Conservation (phyloP, 179 eudicot species). For the Spergularia azorica region DNA sequence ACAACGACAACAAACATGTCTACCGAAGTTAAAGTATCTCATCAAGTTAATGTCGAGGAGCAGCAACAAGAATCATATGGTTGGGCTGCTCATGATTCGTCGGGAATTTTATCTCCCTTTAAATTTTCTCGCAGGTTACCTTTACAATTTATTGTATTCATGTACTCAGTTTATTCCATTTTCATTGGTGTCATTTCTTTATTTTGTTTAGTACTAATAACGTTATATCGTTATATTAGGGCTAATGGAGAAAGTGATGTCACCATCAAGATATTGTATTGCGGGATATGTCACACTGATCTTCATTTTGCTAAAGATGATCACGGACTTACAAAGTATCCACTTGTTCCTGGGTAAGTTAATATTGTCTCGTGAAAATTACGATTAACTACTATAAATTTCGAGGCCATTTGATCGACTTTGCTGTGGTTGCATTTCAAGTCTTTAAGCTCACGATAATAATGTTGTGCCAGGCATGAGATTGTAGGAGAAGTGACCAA, state of each 20-base stretch:
- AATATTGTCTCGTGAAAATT: neutral
- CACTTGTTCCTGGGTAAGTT: conserved; percentile 53
- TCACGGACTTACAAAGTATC: conserved; percentile 45
- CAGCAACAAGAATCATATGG: conserved; percentile 13
- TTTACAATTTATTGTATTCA: neutral
- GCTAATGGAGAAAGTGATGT: conserved; percentile 54
- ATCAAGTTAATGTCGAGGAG: neutral
- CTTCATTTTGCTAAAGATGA: conserved; percentile 52
- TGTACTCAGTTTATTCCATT: no score
- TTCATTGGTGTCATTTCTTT: neutral
- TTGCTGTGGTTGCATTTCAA: no score
- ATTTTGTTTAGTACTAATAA: no score
- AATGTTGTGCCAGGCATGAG: conserved; percentile 26
- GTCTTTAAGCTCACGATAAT: no score
- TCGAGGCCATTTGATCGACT: no score
- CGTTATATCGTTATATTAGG: conserved; percentile 24
- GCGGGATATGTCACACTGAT: conserved; percentile 64
- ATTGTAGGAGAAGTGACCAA: conserved; percentile 30
- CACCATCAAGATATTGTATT: conserved; percentile 52
- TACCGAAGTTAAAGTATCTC: neutral
- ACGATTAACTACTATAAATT: no score
- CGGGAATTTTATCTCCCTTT: conserved; percentile 23
- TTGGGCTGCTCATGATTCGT: conserved; percentile 26
- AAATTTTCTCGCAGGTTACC: conserved; percentile 15
- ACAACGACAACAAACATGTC: neutral